Base-by-base conservation (phyloP, 805 yeast species). In the Suhomyces tanzawaensis region DNA sequence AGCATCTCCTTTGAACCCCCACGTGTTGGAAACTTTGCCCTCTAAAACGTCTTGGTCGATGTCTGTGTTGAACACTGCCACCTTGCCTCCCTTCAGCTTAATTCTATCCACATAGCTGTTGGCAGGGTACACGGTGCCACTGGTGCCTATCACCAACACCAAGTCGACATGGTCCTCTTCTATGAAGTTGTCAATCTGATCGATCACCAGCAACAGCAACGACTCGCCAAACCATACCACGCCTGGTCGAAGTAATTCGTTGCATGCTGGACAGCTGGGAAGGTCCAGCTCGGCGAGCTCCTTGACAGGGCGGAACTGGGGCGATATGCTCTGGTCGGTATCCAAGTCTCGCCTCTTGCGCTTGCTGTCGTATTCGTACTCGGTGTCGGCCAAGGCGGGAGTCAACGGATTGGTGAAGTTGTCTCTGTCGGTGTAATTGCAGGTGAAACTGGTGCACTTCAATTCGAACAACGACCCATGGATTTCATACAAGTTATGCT, bases 141-240 rank as follows among this genome's bases (percentile, higher is more conserved):
- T 81, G 2, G 95, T 86, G 2, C 96, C 96, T 6, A 89, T 77
- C 12, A 89, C 95, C 35, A 88, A 63, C 3, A 87, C 79, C 51
- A 89, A 61, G 51, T 88, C 96, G 16, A 85, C 81, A 4, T 60
- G 59, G 18, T 66, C 66, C 1, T 54, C 65, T 46, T 77, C 72
- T 4, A 87, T 70, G 49, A 85, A 88, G 30, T 75, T 77, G 60
- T 88, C 96, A 4, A 86, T 87, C 29, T 63, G 63, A 43, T 79
- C 81, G 40, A 89, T 74, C 9, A 71, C 73, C 33, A 62, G 62
- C 38, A 85, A 58, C 0, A 95, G 87, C 31, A 89, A 63, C 12
- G 88, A 73, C 59, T 89, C 97, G n/a, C 96, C 96, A 61, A 84
- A 87, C 96, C 96, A 89, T 4, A 88, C 90, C 3, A 89, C 95